These are phyloP conservation scores for Fusarium nodosum DNA, from an alignment of 2,329 filamentous ascomycete species.

Conservation along the genomic window DNA sequence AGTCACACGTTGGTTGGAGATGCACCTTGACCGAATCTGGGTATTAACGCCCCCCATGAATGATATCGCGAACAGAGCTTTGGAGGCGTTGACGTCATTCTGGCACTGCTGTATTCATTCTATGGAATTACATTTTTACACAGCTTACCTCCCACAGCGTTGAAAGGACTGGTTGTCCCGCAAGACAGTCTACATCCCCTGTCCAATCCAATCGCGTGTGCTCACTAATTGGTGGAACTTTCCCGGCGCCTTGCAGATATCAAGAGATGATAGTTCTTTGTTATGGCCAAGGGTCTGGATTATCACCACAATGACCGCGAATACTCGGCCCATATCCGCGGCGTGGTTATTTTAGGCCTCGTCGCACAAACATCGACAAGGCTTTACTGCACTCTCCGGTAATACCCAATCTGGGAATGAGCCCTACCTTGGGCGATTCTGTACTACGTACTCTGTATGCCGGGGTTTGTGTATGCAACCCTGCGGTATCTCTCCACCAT, in stretches of 20 bases:
- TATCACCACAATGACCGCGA: slow-evolving; percentile 29
- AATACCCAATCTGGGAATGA: slow-evolving; percentile 35
- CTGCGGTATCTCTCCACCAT: slow-evolving; percentile 25
- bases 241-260: slow-evolving; percentile 6
- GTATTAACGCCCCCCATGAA: slow-evolving; percentile 31
- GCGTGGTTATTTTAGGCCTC: slow-evolving; percentile 22
- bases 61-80: slow-evolving; percentile 33
- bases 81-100: slow-evolving; percentile 48
- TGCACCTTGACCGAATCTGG: slow-evolving; percentile 25
- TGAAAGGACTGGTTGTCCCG: background rate
- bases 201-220: background rate
- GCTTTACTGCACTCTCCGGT: slow-evolving; percentile 7
- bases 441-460: slow-evolving; percentile 24
- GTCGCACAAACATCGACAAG: slow-evolving; percentile 22
- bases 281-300: slow-evolving; percentile 32
- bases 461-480: slow-evolving; percentile 34
- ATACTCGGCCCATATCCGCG: slow-evolving; percentile 27
- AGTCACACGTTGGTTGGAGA: slow-evolving; percentile 34
- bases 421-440: slow-evolving; percentile 30
- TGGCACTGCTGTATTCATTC: background rate
- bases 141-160: background rate
- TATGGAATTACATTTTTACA: slow-evolving; percentile 1
- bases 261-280: slow-evolving; percentile 3
- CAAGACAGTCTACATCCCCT: slow-evolving; percentile 1
- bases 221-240: slow-evolving; percentile 39